Evolutionary conservation across 495 filamentous ascomycete species (phyloP).

Genomic region (Aspergillus affinis): DNA sequence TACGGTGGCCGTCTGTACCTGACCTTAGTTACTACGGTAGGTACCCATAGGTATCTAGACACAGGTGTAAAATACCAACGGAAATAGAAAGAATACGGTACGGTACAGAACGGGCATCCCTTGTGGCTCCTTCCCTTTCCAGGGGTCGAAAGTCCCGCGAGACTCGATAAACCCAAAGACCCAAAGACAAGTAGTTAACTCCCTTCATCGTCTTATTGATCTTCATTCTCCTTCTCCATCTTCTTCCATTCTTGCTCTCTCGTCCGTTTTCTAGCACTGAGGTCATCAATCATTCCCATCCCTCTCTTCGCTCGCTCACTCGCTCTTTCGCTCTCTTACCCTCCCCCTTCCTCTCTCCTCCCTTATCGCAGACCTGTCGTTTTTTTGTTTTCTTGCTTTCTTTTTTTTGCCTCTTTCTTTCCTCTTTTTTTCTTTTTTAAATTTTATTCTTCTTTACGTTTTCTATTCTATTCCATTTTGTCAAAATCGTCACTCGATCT

Average conservation of each 20-base stretch:
- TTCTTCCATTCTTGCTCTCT: slow-evolving; percentile 3
- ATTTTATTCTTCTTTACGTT: neutral
- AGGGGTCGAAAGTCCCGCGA: neutral
- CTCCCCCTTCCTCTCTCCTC: slow-evolving; percentile 6
- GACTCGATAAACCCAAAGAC: too few relatives aligned
- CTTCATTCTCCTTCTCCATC: neutral
- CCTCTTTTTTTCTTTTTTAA: slow-evolving; percentile 13
- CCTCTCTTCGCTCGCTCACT: slow-evolving; percentile 8
- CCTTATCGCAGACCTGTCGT: neutral
- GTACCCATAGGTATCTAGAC: too few relatives aligned
- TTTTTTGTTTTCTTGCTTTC: slow-evolving; percentile 17
- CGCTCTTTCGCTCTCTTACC: slow-evolving; percentile 5
- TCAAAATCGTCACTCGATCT: slow-evolving; percentile 8
- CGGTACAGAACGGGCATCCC: neutral
- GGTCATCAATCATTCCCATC: slow-evolving; percentile 17
- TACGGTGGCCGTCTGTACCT: too few relatives aligned
- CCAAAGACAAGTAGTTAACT: too few relatives aligned
- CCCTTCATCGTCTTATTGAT: neutral
- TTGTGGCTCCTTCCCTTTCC: neutral
- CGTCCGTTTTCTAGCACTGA: slow-evolving; percentile 11
- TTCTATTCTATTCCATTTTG: too few relatives aligned
- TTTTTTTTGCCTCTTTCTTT: slow-evolving; percentile 16
- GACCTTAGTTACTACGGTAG: too few relatives aligned
- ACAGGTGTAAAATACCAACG: too few relatives aligned
- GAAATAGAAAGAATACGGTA: neutral